Base-by-base conservation (phyloP, 2,329 filamentous ascomycete species). In the Aspergillus puulaauensis region DNA sequence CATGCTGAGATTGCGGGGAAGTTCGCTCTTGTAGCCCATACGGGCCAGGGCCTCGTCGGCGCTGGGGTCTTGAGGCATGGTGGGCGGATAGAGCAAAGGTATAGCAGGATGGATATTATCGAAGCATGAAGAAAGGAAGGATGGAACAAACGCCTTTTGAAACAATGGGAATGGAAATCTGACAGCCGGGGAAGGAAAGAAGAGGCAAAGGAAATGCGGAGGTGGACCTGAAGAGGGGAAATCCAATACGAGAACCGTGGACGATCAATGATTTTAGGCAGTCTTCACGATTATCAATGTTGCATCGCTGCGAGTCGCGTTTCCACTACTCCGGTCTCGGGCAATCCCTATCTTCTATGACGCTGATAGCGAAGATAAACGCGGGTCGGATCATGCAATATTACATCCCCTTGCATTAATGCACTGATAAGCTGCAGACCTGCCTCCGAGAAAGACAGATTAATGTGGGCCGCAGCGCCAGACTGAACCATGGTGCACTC, bases 1-100 rank as follows among this genome's bases (percentile, higher is more conserved):
- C 86, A 90, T 90, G 69, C 83, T 86, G 61, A 90, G 71, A 64
- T 84, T 86, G 59, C 87, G 80, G 15, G 87, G 86, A 44, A 90
- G 70, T 69, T 90, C 87, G 53, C 81, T 79, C 73, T 83, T 83
- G 78, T 90, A 90, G 52, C 87, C 87, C 85, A 90, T 85, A 64
- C 80, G 81, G 59, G 82, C 85, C 66, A 88, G 79, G 52, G 83
- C 82, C 60, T 82, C 83, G 69, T 88, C 83, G 59, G 85, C 85
- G 57, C 60, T 72, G 64, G 67, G 69, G 60, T 73, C 68, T 66
- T 70, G 56, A 45, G 62, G 62, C 58, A 61, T 61, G 41, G 50
- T 54, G 40, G 48, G n/a, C 15, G 27, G 27, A 31, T 31, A 37
- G n/a, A 31, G 7, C 14, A 37, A 44, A 45, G 14, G 15, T 12